phyloP scores from a whole-genome alignment of 306 rosid genomes.

The Begonia loranthoides region DNA sequence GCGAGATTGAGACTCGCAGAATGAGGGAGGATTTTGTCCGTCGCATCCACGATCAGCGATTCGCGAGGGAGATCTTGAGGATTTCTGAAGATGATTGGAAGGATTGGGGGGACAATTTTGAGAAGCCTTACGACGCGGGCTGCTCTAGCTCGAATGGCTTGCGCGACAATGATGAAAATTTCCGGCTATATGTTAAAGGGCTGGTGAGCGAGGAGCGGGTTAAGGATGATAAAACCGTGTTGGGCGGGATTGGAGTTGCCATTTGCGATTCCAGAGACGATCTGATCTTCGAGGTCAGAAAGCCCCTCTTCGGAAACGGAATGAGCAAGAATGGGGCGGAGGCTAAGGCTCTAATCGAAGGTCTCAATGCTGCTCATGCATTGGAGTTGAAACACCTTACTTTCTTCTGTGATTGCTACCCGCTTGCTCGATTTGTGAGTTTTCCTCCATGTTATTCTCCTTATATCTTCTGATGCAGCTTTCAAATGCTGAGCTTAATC shows the following conservation, averaged over 20 bases:
- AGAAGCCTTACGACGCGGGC: constrained; percentile 12
- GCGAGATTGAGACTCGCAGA: constrained; percentile 17
- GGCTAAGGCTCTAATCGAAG: constrained; percentile 63
- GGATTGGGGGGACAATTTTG: constrained; percentile 17
- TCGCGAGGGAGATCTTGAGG: constrained; percentile 15
- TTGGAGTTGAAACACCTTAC: constrained; percentile 34
- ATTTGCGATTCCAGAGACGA: constrained; percentile 30
- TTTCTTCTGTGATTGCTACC: constrained; percentile 22
- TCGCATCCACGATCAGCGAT: constrained; percentile 30
- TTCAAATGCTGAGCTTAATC: neutral
- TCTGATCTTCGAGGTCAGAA: constrained; percentile 27
- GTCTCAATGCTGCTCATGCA: constrained; percentile 29
- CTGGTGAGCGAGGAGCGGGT: constrained; percentile 35
- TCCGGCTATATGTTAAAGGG: constrained; percentile 51
- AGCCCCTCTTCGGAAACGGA: constrained; percentile 27
- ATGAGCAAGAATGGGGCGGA: constrained; percentile 23
- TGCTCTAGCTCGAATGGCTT: constrained; percentile 2
- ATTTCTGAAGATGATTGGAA: constrained; percentile 32
- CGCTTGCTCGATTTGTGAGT: constrained; percentile 39
- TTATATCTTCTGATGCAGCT: neutral
- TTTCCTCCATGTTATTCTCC: neutral
- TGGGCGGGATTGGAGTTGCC: constrained; percentile 58
- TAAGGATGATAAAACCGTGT: constrained; percentile 8
- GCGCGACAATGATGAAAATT: constrained; percentile 10
- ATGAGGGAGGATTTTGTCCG: constrained; percentile 30